Evolutionary conservation across 176 grass and related monocot genomes (phyloP).

Genomic region (Saccharum spontaneum): DNA sequence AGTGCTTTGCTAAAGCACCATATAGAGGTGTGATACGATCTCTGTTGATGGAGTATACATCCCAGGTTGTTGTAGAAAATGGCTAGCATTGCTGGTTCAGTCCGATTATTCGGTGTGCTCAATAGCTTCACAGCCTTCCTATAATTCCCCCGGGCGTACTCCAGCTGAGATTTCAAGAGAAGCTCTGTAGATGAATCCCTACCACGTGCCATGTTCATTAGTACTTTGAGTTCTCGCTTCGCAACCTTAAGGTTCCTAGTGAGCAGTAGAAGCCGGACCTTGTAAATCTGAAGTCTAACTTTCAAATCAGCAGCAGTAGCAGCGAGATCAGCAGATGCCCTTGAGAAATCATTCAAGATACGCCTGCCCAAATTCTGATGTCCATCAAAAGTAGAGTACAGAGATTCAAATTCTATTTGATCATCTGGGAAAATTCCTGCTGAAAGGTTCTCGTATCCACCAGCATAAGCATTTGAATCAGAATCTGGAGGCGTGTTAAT

Average conservation of each 20-base stretch:
- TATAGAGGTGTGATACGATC: conserved; percentile 60
- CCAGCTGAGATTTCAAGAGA: conserved; percentile 90
- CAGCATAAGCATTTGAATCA: conserved; percentile 52
- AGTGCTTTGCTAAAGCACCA: conserved; percentile 83
- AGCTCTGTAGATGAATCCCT: conserved; percentile 90
- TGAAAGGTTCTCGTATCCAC: conserved; percentile 59
- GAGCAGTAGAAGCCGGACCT: conserved; percentile 78
- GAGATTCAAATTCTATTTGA: conserved; percentile 74
- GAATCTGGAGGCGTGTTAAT: conserved; percentile 51
- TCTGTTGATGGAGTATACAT: conserved; percentile 90
- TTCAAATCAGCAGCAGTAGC: conserved; percentile 78
- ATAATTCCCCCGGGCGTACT: conserved; percentile 88
- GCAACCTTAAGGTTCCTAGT: conserved; percentile 89
- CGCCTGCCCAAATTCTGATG: conserved; percentile 51
- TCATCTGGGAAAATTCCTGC: conserved; percentile 70
- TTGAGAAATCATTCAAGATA: conserved; percentile 63
- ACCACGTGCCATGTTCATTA: conserved; percentile 96
- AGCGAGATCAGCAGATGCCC: conserved; percentile 68
- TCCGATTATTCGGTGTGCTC: conserved; percentile 71
- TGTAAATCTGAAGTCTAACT: conserved; percentile 87
- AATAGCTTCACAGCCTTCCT: conserved; percentile 93
- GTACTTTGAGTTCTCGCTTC: conserved; percentile 93
- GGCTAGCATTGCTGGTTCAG: conserved; percentile 65
- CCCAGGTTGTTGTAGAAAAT: conserved; percentile 94
- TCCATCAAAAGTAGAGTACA: conserved; percentile 71